Evolutionary conservation across 148 eudicot species (phyloP).

Genomic region (Cornus suecica): DNA sequence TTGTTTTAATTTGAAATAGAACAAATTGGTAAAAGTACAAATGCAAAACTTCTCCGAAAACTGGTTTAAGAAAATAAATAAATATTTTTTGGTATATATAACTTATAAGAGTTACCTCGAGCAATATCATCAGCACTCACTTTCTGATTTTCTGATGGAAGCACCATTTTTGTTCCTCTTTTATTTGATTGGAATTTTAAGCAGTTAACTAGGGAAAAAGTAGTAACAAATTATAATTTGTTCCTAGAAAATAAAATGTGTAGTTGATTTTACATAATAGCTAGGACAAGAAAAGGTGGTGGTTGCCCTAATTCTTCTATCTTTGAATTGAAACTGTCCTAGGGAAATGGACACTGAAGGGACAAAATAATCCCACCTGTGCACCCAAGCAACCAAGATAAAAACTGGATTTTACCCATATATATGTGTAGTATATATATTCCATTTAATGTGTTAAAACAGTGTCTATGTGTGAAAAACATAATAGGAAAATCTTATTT

Average conservation of each 20-base stretch:
- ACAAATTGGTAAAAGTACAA: background rate
- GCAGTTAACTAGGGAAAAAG: too few relatives aligned
- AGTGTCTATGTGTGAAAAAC: too few relatives aligned
- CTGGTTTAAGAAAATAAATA: background rate
- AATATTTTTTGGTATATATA: too few relatives aligned
- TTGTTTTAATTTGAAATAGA: too few relatives aligned
- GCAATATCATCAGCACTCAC: slow-evolving; percentile 22
- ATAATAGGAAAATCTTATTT: too few relatives aligned
- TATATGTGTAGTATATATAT: too few relatives aligned
- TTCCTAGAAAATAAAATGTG: too few relatives aligned
- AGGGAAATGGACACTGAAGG: background rate
- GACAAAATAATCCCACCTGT: background rate
- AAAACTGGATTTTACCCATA: too few relatives aligned
- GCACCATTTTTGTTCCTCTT: background rate
- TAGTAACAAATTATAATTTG: too few relatives aligned
- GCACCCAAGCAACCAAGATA: background rate
- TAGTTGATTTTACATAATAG: background rate
- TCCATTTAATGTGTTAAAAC: too few relatives aligned
- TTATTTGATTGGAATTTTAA: too few relatives aligned
- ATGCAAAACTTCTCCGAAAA: too few relatives aligned
- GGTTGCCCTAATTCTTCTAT: background rate
- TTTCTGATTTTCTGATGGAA: background rate
- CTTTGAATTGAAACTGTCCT: background rate
- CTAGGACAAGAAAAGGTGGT: background rate
- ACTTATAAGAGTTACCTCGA: slow-evolving; percentile 17